Evolutionary conservation across 1,139 yeast genomes (phyloP), one percentile per base, ranked within the genome.

Genomic region (Scheffersomyces segobiensis): DNA sequence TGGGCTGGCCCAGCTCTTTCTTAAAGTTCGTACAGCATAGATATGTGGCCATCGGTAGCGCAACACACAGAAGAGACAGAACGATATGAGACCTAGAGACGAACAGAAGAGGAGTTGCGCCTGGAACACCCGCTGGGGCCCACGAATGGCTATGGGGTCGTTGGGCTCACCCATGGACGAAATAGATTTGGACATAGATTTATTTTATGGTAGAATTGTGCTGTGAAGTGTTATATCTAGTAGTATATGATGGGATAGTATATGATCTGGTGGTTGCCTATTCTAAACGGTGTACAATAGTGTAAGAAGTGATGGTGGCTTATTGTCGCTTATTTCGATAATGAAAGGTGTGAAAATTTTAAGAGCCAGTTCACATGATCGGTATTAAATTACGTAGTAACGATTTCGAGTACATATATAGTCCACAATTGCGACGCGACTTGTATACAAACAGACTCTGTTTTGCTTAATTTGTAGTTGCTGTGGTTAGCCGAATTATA

Each of bases 41-140:
- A 82, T 79, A 63, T 80, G 84, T 21, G 85, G 85, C 83, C 84
- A 82, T 64, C 77, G 71, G 56, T 76, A 77, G 56, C 85, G 70
- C 58, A 79, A 70, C 55, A 76, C 68, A 63, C 84, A 80, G 63
- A 80, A 80, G 52, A 79, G 65, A 19, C 76, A 58, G 54, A 80
- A 76, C 53, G 78, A 70, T 21, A 69, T 67, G n/a, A 72, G 55
- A 1, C 84, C 84, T 6, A 76, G 68, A 62, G 76, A 66, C 19
- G 72, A 63, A 59, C 83, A 80, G 39, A 80, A 66, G 51, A 71
- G 69, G 58, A 80, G 70, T 67, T 80, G 84, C 5, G 83, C 75
- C 55, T 75, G 75, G 66, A 80, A 80, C 53, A 80, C 84, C 48
- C 83, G 69, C 66, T 78, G 82, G 61, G 78, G 82, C 21, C 82